Evolutionary conservation across 179 eudicot species (phyloP).

Genomic region (Dionaea muscipula): DNA sequence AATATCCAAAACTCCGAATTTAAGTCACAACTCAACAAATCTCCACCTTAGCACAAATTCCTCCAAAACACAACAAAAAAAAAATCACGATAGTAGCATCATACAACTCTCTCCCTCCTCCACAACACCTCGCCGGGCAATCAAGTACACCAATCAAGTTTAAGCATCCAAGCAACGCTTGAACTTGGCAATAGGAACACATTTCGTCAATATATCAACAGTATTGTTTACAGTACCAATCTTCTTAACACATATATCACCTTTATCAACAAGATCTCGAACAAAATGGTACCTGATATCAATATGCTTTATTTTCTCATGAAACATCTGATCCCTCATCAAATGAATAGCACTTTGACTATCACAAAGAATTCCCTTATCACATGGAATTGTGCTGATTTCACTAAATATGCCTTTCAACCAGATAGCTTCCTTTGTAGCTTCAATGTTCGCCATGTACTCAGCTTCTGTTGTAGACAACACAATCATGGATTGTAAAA

Average conservation of each 20-base stretch:
- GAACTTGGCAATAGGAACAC: not conserved
- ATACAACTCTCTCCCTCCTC: no score
- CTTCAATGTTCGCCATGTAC: constrained; percentile 1
- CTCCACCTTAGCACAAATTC: no score
- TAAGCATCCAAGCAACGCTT: not conserved
- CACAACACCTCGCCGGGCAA: no score
- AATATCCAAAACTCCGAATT: no score
- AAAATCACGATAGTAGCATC: no score
- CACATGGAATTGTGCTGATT: not conserved
- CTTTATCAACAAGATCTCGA: not conserved
- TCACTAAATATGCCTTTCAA: not conserved
- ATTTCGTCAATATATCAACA: not conserved
- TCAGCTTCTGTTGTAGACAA: constrained; percentile 1
- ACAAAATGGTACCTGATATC: not conserved
- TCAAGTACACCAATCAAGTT: no score
- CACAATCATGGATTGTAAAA: not conserved
- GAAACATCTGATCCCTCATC: constrained; percentile 3
- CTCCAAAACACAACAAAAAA: no score
- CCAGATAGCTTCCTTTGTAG: constrained; percentile 1
- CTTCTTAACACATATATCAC: not conserved
- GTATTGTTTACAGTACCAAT: not conserved
- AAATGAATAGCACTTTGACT: constrained; percentile 7
- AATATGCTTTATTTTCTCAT: constrained; percentile 2
- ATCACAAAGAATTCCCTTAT: not conserved
- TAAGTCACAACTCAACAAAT: no score